Evolutionary conservation across 345 rosid species (phyloP).

Genomic region (Citrus hindsii): DNA sequence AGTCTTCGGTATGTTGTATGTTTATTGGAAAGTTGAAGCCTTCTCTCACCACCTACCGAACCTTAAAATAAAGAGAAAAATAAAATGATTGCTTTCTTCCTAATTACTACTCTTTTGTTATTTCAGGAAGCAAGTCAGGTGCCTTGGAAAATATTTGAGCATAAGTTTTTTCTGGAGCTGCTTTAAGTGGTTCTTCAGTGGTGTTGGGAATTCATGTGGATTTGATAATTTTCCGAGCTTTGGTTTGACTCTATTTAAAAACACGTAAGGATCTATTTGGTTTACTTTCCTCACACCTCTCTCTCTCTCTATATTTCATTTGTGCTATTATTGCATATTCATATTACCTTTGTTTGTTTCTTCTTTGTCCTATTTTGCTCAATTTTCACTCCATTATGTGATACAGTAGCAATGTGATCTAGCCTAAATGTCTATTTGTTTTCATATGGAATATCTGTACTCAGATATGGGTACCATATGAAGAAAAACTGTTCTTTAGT

Average conservation of each 20-base stretch:
- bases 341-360: background rate
- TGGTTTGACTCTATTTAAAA: slow-evolving; percentile 76
- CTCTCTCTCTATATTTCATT: background rate
- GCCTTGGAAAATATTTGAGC: slow-evolving; percentile 89
- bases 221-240: slow-evolving; percentile 91
- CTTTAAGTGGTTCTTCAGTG: slow-evolving; percentile 98
- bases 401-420: background rate
- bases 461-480: background rate
- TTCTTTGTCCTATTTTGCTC: background rate
- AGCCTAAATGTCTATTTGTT: background rate
- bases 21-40: background rate
- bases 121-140: slow-evolving; percentile 77
- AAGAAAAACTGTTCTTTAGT: background rate
- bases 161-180: slow-evolving; percentile 90
- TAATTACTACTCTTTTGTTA: slow-evolving; percentile 4
- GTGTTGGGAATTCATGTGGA: slow-evolving; percentile 87
- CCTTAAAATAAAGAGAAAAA: background rate
- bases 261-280: slow-evolving; percentile 52
- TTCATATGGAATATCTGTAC: background rate
- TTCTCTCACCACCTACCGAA: background rate
- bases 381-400: background rate
- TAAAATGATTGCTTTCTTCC: background rate
- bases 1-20: background rate
- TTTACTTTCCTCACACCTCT: slow-evolving; percentile 11
- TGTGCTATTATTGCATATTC: background rate